These are phyloP conservation scores for Fusarium albidum DNA, from an alignment of 2,329 filamentous ascomycete genomes.

Conservation along the genomic window DNA sequence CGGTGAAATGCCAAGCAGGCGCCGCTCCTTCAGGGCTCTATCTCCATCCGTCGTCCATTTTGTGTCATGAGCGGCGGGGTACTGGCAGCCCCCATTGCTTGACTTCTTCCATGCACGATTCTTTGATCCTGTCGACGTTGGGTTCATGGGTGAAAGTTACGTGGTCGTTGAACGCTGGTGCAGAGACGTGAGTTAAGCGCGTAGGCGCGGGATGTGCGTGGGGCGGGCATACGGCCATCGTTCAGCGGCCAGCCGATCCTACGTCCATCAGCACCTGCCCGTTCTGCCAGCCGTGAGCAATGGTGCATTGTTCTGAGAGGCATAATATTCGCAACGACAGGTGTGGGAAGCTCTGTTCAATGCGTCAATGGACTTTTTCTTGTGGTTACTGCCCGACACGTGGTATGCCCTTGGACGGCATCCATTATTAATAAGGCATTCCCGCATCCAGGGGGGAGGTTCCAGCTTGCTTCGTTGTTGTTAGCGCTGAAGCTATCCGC, in stretches of 20 bases:
- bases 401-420: conserved; percentile 23
- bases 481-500: conserved; percentile 3
- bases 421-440: neutral
- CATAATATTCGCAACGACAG: too few relatives aligned
- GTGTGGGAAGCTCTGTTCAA: too few relatives aligned
- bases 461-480: neutral
- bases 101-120: conserved; percentile 11
- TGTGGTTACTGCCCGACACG: conserved; percentile 19
- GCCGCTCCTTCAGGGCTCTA: too few relatives aligned
- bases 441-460: conserved; percentile 6
- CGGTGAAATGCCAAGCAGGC: too few relatives aligned
- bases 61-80: conserved; percentile 18
- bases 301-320: too few relatives aligned
- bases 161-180: conserved; percentile 3
- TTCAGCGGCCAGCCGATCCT: conserved; percentile 1
- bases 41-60: conserved; percentile 23
- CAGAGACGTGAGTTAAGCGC: conserved; percentile 19
- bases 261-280: neutral
- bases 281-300: conserved; percentile 2
- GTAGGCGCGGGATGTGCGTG: conserved; percentile 9
- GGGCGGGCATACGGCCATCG: conserved; percentile 1
- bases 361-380: too few relatives aligned
- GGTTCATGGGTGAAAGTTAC: conserved; percentile 15
- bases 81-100: conserved; percentile 15
- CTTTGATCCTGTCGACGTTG: neutral